phyloP scores from a whole-genome alignment of 768 basidiomycete genomes.

The Mycena vulgaris region DNA sequence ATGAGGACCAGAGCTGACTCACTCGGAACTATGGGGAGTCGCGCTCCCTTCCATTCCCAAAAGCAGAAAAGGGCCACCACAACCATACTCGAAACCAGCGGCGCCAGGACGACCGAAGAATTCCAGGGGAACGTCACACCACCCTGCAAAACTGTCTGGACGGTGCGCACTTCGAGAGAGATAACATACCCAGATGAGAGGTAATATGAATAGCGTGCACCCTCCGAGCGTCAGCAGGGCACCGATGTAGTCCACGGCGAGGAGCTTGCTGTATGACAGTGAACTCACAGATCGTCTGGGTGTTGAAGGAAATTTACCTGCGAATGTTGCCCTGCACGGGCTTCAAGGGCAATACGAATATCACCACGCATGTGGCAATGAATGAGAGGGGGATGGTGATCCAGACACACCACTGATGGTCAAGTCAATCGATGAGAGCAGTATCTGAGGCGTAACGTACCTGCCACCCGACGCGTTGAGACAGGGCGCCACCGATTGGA shows the following conservation, averaged over 20 bases:
- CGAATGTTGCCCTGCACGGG: slow-evolving; percentile 73
- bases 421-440: not conserved
- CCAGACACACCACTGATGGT: slow-evolving; percentile 80
- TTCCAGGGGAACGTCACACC: slow-evolving; percentile 82
- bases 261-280: slow-evolving; percentile 66
- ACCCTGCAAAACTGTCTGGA: slow-evolving; percentile 58
- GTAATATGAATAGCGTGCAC: slow-evolving; percentile 75
- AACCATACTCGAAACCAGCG: slow-evolving; percentile 69
- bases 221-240: slow-evolving; percentile 70
- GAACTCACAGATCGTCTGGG: not conserved
- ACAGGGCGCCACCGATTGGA: slow-evolving; percentile 75
- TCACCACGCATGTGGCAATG: slow-evolving; percentile 67
- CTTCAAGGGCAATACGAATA: slow-evolving; percentile 79
- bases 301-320: slow-evolving; percentile 48
- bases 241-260: slow-evolving; percentile 78
- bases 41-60: slow-evolving; percentile 82
- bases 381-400: slow-evolving; percentile 75
- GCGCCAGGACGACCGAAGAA: slow-evolving; percentile 75
- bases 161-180: not conserved
- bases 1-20: slow-evolving; percentile 41
- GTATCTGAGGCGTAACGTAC: slow-evolving; percentile 54
- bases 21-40: slow-evolving; percentile 83
- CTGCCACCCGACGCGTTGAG: slow-evolving; percentile 75
- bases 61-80: slow-evolving; percentile 72
- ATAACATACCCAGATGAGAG: slow-evolving; percentile 76